Conservation (phyloP, 495 filamentous ascomycete species). For the Trichocladium uniseriatum region DNA sequence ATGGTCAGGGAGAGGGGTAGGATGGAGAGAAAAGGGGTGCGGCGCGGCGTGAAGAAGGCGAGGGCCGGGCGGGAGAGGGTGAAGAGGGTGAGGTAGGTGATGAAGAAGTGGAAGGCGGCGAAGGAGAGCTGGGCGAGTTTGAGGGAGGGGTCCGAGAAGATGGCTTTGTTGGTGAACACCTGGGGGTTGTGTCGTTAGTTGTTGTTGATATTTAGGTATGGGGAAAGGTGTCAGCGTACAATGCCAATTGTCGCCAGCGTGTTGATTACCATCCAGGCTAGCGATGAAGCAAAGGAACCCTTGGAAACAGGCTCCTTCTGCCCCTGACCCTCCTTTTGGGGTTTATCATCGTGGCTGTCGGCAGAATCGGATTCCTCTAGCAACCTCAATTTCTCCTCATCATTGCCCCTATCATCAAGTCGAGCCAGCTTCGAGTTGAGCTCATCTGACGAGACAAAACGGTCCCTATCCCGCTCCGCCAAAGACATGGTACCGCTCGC, state of each 20-base stretch:
- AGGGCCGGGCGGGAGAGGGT: conserved; percentile 53
- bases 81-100: conserved; percentile 58
- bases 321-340: conserved; percentile 10
- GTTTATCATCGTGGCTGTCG: conserved; percentile 30
- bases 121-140: conserved; percentile 60
- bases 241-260: conserved; percentile 54
- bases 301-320: background rate
- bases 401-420: conserved; percentile 17
- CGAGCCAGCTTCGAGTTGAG: conserved; percentile 16
- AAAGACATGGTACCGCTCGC: too few relatives aligned
- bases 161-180: conserved; percentile 72
- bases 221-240: conserved; percentile 27
- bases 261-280: conserved; percentile 50
- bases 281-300: conserved; percentile 23
- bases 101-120: conserved; percentile 63
- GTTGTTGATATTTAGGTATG: background rate
- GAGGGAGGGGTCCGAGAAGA: conserved; percentile 59
- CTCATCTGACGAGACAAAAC: conserved; percentile 27
- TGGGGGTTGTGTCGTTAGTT: conserved; percentile 24
- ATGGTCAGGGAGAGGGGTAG: conserved; percentile 58
- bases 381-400: conserved; percentile 19
- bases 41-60: conserved; percentile 51
- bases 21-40: conserved; percentile 46
- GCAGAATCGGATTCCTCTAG: conserved; percentile 22
- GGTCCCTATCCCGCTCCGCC: conserved; percentile 12